Conservation (phyloP, 345 rosid species). For the Cardamine resedifolia region DNA sequence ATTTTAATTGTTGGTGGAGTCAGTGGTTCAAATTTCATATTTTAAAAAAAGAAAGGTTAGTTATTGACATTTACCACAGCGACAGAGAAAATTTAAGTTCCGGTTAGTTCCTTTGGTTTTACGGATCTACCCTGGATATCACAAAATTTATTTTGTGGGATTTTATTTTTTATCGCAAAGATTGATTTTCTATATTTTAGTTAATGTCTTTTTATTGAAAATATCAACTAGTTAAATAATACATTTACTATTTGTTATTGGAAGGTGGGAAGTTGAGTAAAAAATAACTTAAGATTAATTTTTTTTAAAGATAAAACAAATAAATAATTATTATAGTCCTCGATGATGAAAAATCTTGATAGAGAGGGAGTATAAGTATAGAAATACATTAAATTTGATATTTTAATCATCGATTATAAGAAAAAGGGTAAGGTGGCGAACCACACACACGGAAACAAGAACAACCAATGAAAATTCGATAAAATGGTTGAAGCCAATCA, state of each 20-base stretch:
- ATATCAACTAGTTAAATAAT: no score
- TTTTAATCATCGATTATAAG: background rate
- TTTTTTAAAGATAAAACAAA: no score
- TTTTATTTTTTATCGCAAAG: no score
- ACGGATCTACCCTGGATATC: constrained; percentile 1
- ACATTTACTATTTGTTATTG: no score
- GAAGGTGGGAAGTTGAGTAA: no score
- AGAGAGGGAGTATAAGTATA: no score
- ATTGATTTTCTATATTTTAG: no score
- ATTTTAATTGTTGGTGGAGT: background rate
- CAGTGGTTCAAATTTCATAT: background rate
- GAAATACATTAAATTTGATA: background rate
- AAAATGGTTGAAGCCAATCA: constrained; percentile 13
- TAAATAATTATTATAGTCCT: no score
- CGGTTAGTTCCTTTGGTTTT: background rate
- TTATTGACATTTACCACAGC: background rate
- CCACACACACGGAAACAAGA: constrained; percentile 24
- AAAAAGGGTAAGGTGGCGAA: constrained; percentile 11
- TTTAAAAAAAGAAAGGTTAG: background rate
- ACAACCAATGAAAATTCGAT: constrained; percentile 1
- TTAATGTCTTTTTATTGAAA: no score
- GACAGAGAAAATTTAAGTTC: background rate
- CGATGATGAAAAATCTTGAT: no score
- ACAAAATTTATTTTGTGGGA: no score
- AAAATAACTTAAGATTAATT: no score